Percentiles rank a stretch among this genome's conserved stretches.
Conservation (phyloP, 176 grass and related monocot species). For the Carex myosuroides region DNA sequence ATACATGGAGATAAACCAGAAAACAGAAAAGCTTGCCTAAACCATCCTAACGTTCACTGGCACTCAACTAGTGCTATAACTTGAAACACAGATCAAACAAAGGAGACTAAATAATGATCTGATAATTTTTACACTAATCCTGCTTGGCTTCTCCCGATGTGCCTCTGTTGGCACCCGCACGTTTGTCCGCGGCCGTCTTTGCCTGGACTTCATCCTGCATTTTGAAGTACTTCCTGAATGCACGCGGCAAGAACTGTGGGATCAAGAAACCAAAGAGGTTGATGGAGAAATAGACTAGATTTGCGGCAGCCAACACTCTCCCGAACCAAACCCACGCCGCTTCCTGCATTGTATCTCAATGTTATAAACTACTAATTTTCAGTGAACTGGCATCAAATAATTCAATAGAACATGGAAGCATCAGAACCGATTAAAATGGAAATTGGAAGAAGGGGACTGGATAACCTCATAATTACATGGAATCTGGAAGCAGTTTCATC, state of each 20-base stretch:
- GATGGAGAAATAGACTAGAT: constrained; percentile 65
- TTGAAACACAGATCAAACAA: neutral
- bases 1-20: neutral
- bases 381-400: neutral
- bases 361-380: neutral
- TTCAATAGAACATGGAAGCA: neutral
- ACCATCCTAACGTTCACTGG: neutral
- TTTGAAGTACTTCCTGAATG: constrained; percentile 82
- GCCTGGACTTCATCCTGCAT: constrained; percentile 33
- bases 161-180: neutral
- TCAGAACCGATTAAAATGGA: neutral
- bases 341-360: constrained; percentile 26
- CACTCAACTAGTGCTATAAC: neutral
- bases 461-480: neutral
- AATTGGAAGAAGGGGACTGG: neutral
- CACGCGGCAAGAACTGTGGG: constrained; percentile 54
- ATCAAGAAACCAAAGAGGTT: constrained; percentile 84
- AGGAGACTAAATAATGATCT: neutral
- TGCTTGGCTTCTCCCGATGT: neutral
- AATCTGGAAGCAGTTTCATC: neutral
- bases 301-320: constrained; percentile 45
- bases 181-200: constrained; percentile 51
- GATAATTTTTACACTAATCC: constrained; percentile 3
- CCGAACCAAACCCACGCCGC: constrained; percentile 70
- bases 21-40: neutral